Percentiles rank a stretch among this genome's conserved stretches.
Conservation (phyloP, 768 basidiomycete species). For the Lentinula detonsa region DNA sequence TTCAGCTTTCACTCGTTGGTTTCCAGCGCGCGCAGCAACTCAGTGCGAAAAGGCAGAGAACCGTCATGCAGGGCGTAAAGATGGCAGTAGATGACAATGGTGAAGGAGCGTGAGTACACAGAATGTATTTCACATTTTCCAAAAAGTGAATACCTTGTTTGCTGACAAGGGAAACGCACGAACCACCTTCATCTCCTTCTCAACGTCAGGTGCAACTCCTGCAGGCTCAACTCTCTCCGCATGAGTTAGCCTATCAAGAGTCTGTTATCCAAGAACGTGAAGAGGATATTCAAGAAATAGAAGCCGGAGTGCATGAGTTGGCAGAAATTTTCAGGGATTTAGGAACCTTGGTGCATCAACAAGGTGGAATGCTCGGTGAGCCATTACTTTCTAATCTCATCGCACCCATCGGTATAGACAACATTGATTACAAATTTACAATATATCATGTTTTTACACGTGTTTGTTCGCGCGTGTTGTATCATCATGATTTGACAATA, state of each 20-base stretch:
- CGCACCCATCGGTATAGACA: constrained; percentile 48
- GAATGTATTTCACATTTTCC: neutral
- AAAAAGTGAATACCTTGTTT: neutral
- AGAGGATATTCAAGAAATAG: constrained; percentile 91
- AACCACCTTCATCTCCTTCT: constrained; percentile 39
- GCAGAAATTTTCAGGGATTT: constrained; percentile 95
- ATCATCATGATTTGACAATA: too few species aligned
- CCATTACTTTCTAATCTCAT: neutral
- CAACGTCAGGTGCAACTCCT: constrained; percentile 67
- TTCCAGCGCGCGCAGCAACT: constrained; percentile 91
- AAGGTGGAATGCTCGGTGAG: constrained; percentile 88
- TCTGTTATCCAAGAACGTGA: constrained; percentile 93
- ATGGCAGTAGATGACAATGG: constrained; percentile 75
- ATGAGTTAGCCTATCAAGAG: constrained; percentile 94
- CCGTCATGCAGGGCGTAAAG: constrained; percentile 83
- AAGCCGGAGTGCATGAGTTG: constrained; percentile 93
- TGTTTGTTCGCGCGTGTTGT: too few species aligned
- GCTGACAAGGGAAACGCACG: constrained; percentile 18
- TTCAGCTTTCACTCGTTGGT: constrained; percentile 81
- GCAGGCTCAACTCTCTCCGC: constrained; percentile 74
- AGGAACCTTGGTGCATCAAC: constrained; percentile 90
- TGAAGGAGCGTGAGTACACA: neutral
- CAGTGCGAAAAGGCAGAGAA: constrained; percentile 85
- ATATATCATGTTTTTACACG: too few species aligned
- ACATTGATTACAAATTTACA: constrained; percentile 96